Evolutionary conservation across 768 basidiomycete species (phyloP).

Genomic region (Galerina sulciceps): DNA sequence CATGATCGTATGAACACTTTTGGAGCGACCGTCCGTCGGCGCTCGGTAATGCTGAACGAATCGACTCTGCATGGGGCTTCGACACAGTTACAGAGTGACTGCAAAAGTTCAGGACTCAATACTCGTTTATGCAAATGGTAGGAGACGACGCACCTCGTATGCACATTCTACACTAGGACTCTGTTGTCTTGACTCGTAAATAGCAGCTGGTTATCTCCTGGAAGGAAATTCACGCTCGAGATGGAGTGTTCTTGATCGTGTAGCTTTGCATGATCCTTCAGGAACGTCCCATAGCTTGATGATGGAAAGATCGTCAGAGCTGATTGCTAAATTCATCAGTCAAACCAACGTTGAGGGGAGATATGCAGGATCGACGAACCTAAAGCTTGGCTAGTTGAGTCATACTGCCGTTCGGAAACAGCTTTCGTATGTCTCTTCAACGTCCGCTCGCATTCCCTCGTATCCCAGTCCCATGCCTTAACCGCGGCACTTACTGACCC

Average conservation of each 20-base stretch:
- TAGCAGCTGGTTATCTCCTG: slow-evolving; percentile 81
- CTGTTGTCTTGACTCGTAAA: slow-evolving; percentile 89
- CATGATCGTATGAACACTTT: too few species aligned
- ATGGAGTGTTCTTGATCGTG: slow-evolving; percentile 93
- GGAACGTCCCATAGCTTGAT: slow-evolving; percentile 93
- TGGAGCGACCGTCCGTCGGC: slow-evolving; percentile 75
- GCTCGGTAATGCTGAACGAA: slow-evolving; percentile 67
- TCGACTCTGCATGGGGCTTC: slow-evolving; percentile 78
- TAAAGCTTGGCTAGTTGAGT: slow-evolving; percentile 80
- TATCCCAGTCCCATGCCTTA: slow-evolving; percentile 98
- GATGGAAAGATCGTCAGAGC: slow-evolving; percentile 87
- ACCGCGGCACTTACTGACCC: slow-evolving; percentile 88
- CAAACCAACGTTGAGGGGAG: neutral
- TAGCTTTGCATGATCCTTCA: slow-evolving; percentile 86
- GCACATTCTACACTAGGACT: slow-evolving; percentile 85
- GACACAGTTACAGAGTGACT: slow-evolving; percentile 67
- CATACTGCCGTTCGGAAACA: slow-evolving; percentile 87
- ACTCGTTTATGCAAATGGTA: neutral
- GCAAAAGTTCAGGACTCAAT: slow-evolving; percentile 36
- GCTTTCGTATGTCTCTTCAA: slow-evolving; percentile 92
- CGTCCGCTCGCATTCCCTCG: slow-evolving; percentile 90
- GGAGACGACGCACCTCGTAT: slow-evolving; percentile 67
- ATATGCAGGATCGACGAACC: slow-evolving; percentile 53
- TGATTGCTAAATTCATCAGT: slow-evolving; percentile 50
- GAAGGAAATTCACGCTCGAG: slow-evolving; percentile 84